These are phyloP conservation scores for Elongisporangium undulatum DNA, from an alignment of 352 stramenopile species.

Conservation along the genomic window DNA sequence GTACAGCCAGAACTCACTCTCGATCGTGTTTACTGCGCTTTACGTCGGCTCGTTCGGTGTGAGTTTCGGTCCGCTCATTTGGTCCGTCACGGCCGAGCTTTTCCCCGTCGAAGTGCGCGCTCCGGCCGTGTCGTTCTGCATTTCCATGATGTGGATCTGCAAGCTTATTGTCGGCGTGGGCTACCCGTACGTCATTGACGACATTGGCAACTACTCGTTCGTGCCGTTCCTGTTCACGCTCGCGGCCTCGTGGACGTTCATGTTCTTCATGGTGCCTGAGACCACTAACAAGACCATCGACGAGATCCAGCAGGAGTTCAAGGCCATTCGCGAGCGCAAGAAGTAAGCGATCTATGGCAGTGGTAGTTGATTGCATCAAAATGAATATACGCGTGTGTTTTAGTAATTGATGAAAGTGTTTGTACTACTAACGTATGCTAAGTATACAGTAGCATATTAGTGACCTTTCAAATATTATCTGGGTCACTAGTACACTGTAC, in stretches of 20 bases:
- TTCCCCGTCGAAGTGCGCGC: conserved; percentile 28
- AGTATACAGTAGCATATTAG: too few relatives aligned
- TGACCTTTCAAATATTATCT: too few relatives aligned
- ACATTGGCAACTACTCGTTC: conserved; percentile 28
- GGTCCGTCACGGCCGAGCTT: conserved; percentile 20
- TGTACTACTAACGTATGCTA: too few relatives aligned
- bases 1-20: conserved; percentile 23
- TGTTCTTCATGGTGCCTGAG: conserved; percentile 38
- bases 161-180: conserved; percentile 41
- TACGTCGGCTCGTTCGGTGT: conserved; percentile 39
- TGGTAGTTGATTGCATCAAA: too few relatives aligned
- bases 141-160: conserved; percentile 32
- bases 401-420: too few relatives aligned
- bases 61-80: conserved; percentile 47
- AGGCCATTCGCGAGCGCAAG: conserved; percentile 2
- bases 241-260: conserved; percentile 21
- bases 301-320: conserved; percentile 47
- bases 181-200: conserved; percentile 34
- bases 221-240: conserved; percentile 30
- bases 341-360: too few relatives aligned
- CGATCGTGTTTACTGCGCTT: conserved; percentile 41
- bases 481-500: too few relatives aligned
- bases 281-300: conserved; percentile 49
- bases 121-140: conserved; percentile 29
- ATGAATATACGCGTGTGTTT: too few relatives aligned